Conservation (phyloP, 305 asterid genomes). For the Fraxinus velutina region DNA sequence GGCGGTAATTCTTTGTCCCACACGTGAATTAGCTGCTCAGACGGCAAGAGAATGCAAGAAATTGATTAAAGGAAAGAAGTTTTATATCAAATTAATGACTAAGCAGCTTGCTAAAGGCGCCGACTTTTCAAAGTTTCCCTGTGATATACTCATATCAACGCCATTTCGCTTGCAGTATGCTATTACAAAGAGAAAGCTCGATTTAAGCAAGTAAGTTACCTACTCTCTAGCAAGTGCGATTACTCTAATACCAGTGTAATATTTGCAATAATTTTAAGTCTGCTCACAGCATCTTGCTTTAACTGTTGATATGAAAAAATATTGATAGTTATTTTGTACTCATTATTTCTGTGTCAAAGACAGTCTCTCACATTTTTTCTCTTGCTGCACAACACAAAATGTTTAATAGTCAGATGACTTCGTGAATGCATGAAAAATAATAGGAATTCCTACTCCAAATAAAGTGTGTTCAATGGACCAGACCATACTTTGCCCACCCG, state of each 20-base stretch:
- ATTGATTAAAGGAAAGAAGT: slow-evolving; percentile 73
- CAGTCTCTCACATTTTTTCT: neutral
- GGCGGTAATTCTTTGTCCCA: slow-evolving; percentile 86
- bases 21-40: slow-evolving; percentile 97
- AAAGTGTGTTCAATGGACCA: neutral
- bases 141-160: slow-evolving; percentile 91
- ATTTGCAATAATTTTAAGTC: neutral
- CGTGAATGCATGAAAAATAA: neutral
- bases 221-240: neutral
- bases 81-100: slow-evolving; percentile 76
- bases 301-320: neutral
- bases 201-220: slow-evolving; percentile 73
- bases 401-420: neutral
- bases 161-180: slow-evolving; percentile 69
- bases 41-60: slow-evolving; percentile 90
- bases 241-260: neutral
- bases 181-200: slow-evolving; percentile 74
- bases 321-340: neutral
- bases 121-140: slow-evolving; percentile 72
- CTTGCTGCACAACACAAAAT: neutral
- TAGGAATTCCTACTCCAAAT: neutral
- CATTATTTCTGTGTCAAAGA: neutral
- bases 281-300: slow-evolving; percentile 6
- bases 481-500: too few species aligned
- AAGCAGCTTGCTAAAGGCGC: slow-evolving; percentile 77